phyloP scores from a whole-genome alignment of 495 filamentous ascomycete species.

The Mytilinidion resinicola region DNA sequence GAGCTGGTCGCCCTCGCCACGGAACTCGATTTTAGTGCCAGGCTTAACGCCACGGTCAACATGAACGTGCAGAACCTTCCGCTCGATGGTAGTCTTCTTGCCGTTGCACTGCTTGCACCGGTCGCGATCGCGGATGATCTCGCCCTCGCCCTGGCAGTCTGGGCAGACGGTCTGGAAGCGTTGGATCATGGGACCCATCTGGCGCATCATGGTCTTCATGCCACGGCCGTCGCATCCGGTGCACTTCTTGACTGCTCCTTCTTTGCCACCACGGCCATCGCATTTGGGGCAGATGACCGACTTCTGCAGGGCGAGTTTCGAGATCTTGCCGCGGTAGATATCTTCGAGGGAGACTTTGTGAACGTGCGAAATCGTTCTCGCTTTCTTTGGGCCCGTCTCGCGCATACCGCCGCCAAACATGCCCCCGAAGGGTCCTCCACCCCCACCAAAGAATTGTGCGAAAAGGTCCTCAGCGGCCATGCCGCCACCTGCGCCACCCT shows the following conservation, averaged over 20 bases:
- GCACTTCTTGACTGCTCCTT: slow-evolving; percentile 91
- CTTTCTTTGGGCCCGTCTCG: slow-evolving; percentile 82
- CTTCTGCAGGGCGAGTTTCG: slow-evolving; percentile 94
- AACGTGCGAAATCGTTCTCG: slow-evolving; percentile 90
- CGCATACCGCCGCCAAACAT: slow-evolving; percentile 77
- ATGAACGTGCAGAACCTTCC: slow-evolving; percentile 96
- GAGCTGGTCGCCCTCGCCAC: slow-evolving; percentile 93
- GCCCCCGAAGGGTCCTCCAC: slow-evolving; percentile 71
- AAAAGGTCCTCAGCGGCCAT: slow-evolving; percentile 98
- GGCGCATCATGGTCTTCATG: slow-evolving; percentile 99
- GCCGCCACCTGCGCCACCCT: slow-evolving; percentile 71
- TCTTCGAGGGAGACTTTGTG: slow-evolving; percentile 98
- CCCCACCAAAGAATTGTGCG: slow-evolving; percentile 93
- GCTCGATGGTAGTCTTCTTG: slow-evolving; percentile 96
- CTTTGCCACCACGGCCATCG: slow-evolving; percentile 93
- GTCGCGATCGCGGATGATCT: slow-evolving; percentile 92
- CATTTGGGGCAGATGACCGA: slow-evolving; percentile 95
- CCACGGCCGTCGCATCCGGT: slow-evolving; percentile 83
- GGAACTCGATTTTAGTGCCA: slow-evolving; percentile 93
- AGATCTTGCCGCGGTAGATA: slow-evolving; percentile 95
- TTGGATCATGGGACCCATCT: slow-evolving; percentile 99
- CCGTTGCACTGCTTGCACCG: slow-evolving; percentile 88
- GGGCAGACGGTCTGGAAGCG: slow-evolving; percentile 99
- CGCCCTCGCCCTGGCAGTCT: slow-evolving; percentile 94
- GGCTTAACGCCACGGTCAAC: slow-evolving; percentile 90